phyloP scores from a whole-genome alignment of 2,329 filamentous ascomycete species.

The Chaetothyriales sp. region DNA sequence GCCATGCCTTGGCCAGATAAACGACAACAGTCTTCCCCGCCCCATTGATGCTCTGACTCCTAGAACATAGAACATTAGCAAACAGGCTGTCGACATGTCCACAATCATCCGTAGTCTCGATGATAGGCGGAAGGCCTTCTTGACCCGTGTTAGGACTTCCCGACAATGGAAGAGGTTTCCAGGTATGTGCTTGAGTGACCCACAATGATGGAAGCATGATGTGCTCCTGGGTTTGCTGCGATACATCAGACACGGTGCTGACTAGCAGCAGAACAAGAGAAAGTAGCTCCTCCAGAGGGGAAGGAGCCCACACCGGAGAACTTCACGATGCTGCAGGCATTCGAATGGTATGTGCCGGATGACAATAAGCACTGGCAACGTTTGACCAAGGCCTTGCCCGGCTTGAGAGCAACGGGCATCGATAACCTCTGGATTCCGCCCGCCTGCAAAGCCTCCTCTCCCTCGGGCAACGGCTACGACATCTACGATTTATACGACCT shows the following conservation, averaged over 20 bases:
- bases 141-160: constrained; percentile 2
- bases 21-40: too few relatives aligned
- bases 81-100: not conserved
- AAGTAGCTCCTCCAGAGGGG: not conserved
- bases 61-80: not conserved
- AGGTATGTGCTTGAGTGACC: constrained; percentile 1
- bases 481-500: constrained; percentile 51
- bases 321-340: constrained; percentile 43
- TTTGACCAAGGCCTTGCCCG: constrained; percentile 35
- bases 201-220: not conserved
- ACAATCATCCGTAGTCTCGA: not conserved
- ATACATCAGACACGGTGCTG: not conserved
- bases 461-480: constrained; percentile 48
- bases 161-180: constrained; percentile 1
- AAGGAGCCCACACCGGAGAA: constrained; percentile 14
- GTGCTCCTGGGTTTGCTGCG: not conserved
- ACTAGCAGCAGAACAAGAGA: not conserved
- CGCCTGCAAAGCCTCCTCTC: constrained; percentile 47
- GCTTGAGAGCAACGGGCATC: constrained; percentile 42
- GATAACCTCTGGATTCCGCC: constrained; percentile 50
- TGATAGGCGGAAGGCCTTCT: constrained; percentile 5
- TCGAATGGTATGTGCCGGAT: constrained; percentile 52
- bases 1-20: too few relatives aligned
- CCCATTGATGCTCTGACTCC: too few relatives aligned
- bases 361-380: constrained; percentile 44